Percentiles rank a stretch among this genome's conserved stretches.
Conservation (phyloP, 108 stramenopile species). For the Cyclotella cryptica region DNA sequence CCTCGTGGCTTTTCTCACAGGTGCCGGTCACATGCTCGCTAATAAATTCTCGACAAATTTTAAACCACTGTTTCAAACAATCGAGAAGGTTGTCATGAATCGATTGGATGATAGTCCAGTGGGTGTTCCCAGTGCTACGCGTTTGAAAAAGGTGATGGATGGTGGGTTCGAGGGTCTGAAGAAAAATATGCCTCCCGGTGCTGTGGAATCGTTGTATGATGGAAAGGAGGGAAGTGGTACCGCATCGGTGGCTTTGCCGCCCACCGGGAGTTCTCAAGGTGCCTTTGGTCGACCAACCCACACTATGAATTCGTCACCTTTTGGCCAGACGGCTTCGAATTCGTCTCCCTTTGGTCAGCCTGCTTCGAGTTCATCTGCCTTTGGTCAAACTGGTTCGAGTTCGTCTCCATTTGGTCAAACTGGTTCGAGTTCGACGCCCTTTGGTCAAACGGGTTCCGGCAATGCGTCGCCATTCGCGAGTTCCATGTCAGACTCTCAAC, state of each 20-base stretch:
- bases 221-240: slow-evolving; percentile 44
- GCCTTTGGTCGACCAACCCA: neutral
- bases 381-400: slow-evolving; percentile 16
- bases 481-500: neutral
- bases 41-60: slow-evolving; percentile 67
- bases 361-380: slow-evolving; percentile 1
- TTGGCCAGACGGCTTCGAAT: slow-evolving; percentile 17
- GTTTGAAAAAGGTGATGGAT: slow-evolving; percentile 71
- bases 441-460: neutral
- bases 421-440: neutral
- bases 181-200: slow-evolving; percentile 64
- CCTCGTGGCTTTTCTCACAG: slow-evolving; percentile 83
- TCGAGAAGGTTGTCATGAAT: slow-evolving; percentile 58
- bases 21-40: slow-evolving; percentile 88
- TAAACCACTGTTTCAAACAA: slow-evolving; percentile 47
- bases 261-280: neutral
- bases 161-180: slow-evolving; percentile 67
- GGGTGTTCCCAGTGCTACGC: slow-evolving; percentile 79
- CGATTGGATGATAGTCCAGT: slow-evolving; percentile 78
- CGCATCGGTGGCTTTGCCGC: neutral
- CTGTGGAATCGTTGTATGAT: slow-evolving; percentile 70
- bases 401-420: slow-evolving; percentile 35
- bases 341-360: slow-evolving; percentile 33
- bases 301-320: slow-evolving; percentile 3
- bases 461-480: neutral